Conservation (phyloP, 2,329 filamentous ascomycete genomes). For the Aureobasidium uvarum region DNA sequence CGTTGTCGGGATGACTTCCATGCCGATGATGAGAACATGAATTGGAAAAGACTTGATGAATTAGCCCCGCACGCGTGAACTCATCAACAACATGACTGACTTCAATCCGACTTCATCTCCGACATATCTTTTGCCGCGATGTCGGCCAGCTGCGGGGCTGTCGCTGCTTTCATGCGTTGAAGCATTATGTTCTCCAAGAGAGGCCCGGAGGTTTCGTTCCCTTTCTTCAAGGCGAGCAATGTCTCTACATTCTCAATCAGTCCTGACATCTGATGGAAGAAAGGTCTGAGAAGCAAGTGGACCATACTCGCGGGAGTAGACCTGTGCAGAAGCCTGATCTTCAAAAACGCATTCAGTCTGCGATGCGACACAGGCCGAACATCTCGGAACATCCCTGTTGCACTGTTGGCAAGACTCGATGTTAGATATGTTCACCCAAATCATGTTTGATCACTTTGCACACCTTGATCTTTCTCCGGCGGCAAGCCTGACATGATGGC, state of each 20-base stretch:
- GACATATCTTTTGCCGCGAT: constrained; percentile 21
- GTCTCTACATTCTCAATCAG: background rate
- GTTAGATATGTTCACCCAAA: background rate
- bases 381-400: constrained; percentile 29
- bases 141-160: background rate
- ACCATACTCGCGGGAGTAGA: constrained; percentile 29
- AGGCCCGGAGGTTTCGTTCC: background rate
- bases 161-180: background rate
- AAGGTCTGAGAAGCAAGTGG: background rate
- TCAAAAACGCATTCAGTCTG: constrained; percentile 28
- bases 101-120: constrained; percentile 26
- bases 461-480: background rate
- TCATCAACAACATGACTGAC: background rate
- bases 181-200: background rate
- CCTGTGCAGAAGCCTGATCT: constrained; percentile 27
- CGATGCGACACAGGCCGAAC: constrained; percentile 27
- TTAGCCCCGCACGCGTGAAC: background rate
- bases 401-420: background rate
- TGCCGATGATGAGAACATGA: constrained; percentile 24
- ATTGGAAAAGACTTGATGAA: constrained; percentile 17
- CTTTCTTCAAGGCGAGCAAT: background rate
- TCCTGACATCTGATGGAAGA: too few relatives aligned
- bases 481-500: background rate
- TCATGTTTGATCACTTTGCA: background rate
- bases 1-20: constrained; percentile 18